These are phyloP conservation scores for Diaporthe amygdali DNA, from an alignment of 2,329 filamentous ascomycete genomes.

Conservation along the genomic window DNA sequence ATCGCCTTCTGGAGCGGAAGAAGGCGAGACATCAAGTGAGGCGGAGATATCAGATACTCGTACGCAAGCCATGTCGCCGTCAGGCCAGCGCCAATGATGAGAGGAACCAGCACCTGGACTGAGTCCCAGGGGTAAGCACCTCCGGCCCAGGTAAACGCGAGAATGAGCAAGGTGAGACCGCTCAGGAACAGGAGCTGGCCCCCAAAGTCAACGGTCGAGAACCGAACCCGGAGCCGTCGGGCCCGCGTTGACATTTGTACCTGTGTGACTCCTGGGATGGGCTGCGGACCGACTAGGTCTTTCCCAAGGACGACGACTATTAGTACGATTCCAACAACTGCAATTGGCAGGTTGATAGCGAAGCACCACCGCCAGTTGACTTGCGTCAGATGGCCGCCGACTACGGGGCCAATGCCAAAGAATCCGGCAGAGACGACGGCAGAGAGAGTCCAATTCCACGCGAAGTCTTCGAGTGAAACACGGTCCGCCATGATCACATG, in stretches of 20 bases:
- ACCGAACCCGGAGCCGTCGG: slow-evolving; percentile 42
- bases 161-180: slow-evolving; percentile 57
- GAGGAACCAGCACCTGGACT: slow-evolving; percentile 51
- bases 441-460: slow-evolving; percentile 67
- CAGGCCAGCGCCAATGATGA: slow-evolving; percentile 50
- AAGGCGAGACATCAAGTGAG: slow-evolving; percentile 46
- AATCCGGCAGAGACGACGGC: slow-evolving; percentile 63
- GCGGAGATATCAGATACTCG: slow-evolving; percentile 60
- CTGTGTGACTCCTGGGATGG: slow-evolving; percentile 49
- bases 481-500: slow-evolving; percentile 69
- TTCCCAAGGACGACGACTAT: slow-evolving; percentile 62
- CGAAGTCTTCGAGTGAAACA: slow-evolving; percentile 65
- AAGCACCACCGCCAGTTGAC: slow-evolving; percentile 72
- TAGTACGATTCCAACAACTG: slow-evolving; percentile 53
- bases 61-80: slow-evolving; percentile 50
- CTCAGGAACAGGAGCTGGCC: slow-evolving; percentile 62
- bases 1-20: slow-evolving; percentile 64
- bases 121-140: slow-evolving; percentile 57
- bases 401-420: slow-evolving; percentile 65
- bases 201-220: slow-evolving; percentile 56
- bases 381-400: slow-evolving; percentile 62
- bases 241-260: background rate
- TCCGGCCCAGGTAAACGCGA: slow-evolving; percentile 62
- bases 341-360: slow-evolving; percentile 63
- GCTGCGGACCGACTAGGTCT: slow-evolving; percentile 60